A percentile compares a stretch with the other conserved stretches of the same genome.
Evolutionary conservation across 495 filamentous ascomycete species (phyloP).

Genomic region (Extremus antarcticus): DNA sequence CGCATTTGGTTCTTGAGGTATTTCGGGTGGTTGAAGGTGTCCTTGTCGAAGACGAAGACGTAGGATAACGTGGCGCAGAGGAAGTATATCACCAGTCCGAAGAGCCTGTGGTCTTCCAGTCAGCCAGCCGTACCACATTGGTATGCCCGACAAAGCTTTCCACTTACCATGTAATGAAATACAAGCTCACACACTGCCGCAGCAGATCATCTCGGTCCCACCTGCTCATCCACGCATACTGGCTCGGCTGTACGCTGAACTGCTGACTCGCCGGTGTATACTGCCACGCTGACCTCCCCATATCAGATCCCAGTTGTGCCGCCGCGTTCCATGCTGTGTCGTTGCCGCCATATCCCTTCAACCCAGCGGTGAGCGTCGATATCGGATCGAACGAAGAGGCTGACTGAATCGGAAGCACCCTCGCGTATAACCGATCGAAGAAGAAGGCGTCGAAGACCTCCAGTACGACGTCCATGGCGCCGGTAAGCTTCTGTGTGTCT

Average conservation of each 20-base stretch:
- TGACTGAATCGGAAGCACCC: slow-evolving; percentile 48
- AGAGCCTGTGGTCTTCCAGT: slow-evolving; percentile 51
- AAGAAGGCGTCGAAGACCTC: slow-evolving; percentile 76
- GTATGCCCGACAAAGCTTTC: not conserved
- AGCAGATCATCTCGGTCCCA: slow-evolving; percentile 72
- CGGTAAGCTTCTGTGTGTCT: not conserved
- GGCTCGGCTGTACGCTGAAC: slow-evolving; percentile 56
- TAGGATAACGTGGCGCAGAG: slow-evolving; percentile 75
- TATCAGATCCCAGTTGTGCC: not conserved
- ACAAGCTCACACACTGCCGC: slow-evolving; percentile 66
- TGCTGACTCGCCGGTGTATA: slow-evolving; percentile 66
- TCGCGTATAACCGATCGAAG: slow-evolving; percentile 72
- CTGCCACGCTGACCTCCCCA: slow-evolving; percentile 29
- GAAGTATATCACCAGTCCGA: slow-evolving; percentile 77
- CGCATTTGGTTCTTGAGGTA: slow-evolving; percentile 89
- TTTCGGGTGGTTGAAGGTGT: slow-evolving; percentile 79
- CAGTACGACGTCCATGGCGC: slow-evolving; percentile 80
- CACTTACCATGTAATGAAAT: slow-evolving; percentile 73
- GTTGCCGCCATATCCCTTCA: slow-evolving; percentile 29
- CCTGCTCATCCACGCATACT: slow-evolving; percentile 71
- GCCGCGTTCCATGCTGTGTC: slow-evolving; percentile 10
- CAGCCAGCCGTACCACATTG: not conserved
- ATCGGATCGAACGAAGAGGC: slow-evolving; percentile 35
- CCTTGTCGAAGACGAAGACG: slow-evolving; percentile 87
- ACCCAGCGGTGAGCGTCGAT: slow-evolving; percentile 31